These are phyloP conservation scores for Neonectria punicea DNA, from an alignment of 2,329 filamentous ascomycete species.

Conservation along the genomic window DNA sequence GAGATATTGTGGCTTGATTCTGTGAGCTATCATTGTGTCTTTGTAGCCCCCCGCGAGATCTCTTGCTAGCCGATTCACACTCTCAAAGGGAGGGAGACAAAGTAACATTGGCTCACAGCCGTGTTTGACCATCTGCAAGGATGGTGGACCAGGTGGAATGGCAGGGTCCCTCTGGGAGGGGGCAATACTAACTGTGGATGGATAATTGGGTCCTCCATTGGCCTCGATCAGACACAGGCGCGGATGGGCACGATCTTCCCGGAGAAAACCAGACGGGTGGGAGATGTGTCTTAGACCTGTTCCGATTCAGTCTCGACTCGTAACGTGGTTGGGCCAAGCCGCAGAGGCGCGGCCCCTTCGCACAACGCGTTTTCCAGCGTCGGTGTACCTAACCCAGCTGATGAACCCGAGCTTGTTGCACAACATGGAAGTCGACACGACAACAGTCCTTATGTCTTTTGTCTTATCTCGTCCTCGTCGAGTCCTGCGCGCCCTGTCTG, in stretches of 20 bases:
- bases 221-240: slow-evolving; percentile 18
- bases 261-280: slow-evolving; percentile 30
- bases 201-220: slow-evolving; percentile 4
- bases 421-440: slow-evolving; percentile 7
- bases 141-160: slow-evolving; percentile 17
- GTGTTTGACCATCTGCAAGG: slow-evolving; percentile 30
- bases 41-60: neutral
- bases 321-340: slow-evolving; percentile 12
- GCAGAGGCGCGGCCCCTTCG: slow-evolving; percentile 2
- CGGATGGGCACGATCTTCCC: slow-evolving; percentile 20
- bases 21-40: slow-evolving; percentile 5
- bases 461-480: slow-evolving; percentile 17
- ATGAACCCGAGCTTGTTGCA: slow-evolving; percentile 11
- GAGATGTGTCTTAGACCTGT: slow-evolving; percentile 30
- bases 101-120: slow-evolving; percentile 18
- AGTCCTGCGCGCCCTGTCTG: slow-evolving; percentile 5
- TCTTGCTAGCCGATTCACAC: neutral
- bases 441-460: neutral
- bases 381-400: slow-evolving; percentile 18
- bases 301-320: slow-evolving; percentile 17
- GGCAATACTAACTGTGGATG: slow-evolving; percentile 1
- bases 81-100: slow-evolving; percentile 2
- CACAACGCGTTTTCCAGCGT: neutral
- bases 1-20: slow-evolving; percentile 21
- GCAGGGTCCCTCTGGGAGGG: neutral